Percentiles rank a stretch among this genome's conserved stretches.
Conservation (phyloP, 805 yeast genomes). For the Ogataea populi-albae region DNA sequence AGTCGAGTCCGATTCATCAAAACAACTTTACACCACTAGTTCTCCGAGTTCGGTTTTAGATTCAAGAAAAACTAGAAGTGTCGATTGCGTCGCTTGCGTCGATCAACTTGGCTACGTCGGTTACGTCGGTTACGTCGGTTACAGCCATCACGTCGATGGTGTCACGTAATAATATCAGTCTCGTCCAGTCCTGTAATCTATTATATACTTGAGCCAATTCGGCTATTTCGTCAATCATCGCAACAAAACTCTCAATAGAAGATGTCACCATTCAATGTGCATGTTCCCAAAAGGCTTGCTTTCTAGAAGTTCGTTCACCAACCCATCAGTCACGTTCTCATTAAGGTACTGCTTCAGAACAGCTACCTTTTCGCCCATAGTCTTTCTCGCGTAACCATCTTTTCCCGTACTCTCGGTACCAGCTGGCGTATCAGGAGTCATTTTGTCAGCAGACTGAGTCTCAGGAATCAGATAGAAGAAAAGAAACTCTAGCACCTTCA, state of each 20-base stretch:
- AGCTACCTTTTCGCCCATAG: slow-evolving; percentile 43
- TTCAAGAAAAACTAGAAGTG: slow-evolving; percentile 1
- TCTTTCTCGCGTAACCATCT: slow-evolving; percentile 33
- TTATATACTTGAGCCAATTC: too few relatives aligned
- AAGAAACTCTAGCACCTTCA: slow-evolving; percentile 65
- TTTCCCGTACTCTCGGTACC: neutral
- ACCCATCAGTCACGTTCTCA: slow-evolving; percentile 46
- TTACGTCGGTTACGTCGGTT: too few relatives aligned
- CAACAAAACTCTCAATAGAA: too few relatives aligned
- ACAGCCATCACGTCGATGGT: too few relatives aligned
- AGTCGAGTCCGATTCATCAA: slow-evolving; percentile 19
- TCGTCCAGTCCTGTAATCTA: too few relatives aligned
- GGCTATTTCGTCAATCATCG: too few relatives aligned
- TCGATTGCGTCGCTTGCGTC: too few relatives aligned
- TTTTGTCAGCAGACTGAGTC: slow-evolving; percentile 18
- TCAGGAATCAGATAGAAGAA: slow-evolving; percentile 70
- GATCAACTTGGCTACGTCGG: too few relatives aligned
- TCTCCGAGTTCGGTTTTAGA: slow-evolving; percentile 21
- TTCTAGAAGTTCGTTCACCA: slow-evolving; percentile 43
- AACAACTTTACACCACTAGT: slow-evolving; percentile 3
- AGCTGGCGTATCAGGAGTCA: neutral
- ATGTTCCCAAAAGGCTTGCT: slow-evolving; percentile 50
- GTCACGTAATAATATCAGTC: too few relatives aligned
- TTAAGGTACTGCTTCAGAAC: slow-evolving; percentile 41
- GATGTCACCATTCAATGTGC: slow-evolving; percentile 44